These are phyloP conservation scores for Xylaria grammica DNA, from an alignment of 495 filamentous ascomycete species.

Conservation along the genomic window DNA sequence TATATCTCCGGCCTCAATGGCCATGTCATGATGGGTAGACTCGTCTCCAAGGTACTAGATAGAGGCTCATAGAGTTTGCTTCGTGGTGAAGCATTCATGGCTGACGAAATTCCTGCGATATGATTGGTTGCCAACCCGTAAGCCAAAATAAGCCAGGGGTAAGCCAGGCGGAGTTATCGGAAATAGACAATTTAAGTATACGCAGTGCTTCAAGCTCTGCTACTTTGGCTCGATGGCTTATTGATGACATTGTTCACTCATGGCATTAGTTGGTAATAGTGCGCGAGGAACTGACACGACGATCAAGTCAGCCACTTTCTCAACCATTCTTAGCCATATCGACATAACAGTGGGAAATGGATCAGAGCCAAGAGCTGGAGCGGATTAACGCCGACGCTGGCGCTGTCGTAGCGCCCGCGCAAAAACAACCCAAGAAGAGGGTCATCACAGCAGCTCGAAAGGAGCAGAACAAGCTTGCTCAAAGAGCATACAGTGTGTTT, in stretches of 20 bases:
- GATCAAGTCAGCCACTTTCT: not conserved
- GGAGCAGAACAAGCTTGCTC: conserved; percentile 49
- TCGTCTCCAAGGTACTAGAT: too few species aligned
- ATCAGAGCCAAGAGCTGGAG: not conserved
- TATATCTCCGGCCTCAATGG: not conserved
- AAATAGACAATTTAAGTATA: not conserved
- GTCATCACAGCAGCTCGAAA: conserved; percentile 47
- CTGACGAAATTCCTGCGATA: conserved; percentile 7
- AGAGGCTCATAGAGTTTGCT: too few species aligned
- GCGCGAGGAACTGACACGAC: not conserved
- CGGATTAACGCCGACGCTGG: not conserved
- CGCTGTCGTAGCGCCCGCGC: not conserved
- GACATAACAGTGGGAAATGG: not conserved
- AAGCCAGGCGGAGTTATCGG: conserved; percentile 17
- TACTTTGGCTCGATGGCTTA: conserved; percentile 14
- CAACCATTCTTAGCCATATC: not conserved
- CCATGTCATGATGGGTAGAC: too few species aligned
- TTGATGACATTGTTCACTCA: not conserved
- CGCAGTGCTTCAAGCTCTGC: not conserved
- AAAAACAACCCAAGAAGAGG: conserved; percentile 30
- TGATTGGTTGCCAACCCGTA: conserved; percentile 23
- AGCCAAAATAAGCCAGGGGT: conserved; percentile 18
- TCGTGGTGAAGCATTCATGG: not conserved
- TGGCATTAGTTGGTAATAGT: not conserved
- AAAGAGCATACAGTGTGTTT: conserved; percentile 46